Evolutionary conservation across 2,329 filamentous ascomycete species (phyloP), one percentile per base, ranked within the genome.

Genomic region (Thermoascus crustaceus): DNA sequence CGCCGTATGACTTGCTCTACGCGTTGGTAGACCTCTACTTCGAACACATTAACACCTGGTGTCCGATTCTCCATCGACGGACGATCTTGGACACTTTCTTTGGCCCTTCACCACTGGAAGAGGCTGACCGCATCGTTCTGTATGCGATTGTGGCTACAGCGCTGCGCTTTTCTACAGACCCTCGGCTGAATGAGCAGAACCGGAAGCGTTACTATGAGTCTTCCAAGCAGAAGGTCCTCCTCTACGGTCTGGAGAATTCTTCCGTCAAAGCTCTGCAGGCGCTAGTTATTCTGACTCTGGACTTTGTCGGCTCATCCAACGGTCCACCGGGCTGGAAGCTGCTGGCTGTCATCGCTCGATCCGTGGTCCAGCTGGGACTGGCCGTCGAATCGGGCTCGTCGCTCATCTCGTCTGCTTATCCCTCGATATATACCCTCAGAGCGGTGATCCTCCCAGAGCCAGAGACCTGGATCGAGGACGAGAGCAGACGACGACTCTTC

Each of bases 251-350:
- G 49, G 86, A 94, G 50, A 87, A 91, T 48, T 88, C 85, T 8
- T 91, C 86, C 0, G 85, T 94, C 39, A 89, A 87, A 57, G 79
- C 85, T 1, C 68, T 94, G 4, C 86, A 94, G 54, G 87, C 88
- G 4, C 67, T 94, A 5, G 85, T 94, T 1, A 91, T 94, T 32
- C 67, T 94, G 4, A 85, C 87, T 0, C 64, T 94, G 7, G 87
- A 94, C 53, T 72, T 94, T 16, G 81, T 86, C 20, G 88, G 88
- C 6, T 84, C 76, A 48, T 87, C 86, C 23, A 94, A 94, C 54
- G 88, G 88, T 0, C 87, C 87, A 2, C 86, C 87, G 0, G 87
- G 85, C 2, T 94, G 87, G 87, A 94, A 94, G 53, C 73, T 94
- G 39, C 77, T 94, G 58, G 87, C 88, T 5, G 65, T 94, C 33